Conservation (phyloP, 2,329 filamentous ascomycete species). For the Nemania bipapillata region DNA sequence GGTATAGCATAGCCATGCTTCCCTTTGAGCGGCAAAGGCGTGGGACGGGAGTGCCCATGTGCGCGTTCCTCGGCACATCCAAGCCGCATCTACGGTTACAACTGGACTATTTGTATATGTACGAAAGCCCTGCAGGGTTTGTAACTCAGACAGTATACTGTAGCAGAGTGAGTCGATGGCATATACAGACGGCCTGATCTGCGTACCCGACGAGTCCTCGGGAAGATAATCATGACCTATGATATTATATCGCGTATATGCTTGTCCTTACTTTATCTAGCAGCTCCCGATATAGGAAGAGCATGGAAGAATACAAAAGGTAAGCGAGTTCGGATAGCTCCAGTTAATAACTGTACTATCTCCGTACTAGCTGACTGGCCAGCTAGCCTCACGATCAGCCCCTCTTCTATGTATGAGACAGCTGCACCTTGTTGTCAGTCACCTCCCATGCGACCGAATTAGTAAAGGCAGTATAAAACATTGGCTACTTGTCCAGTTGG, state of each 20-base stretch:
- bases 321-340: conserved; percentile 3
- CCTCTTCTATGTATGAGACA: conserved; percentile 37
- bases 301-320: background rate
- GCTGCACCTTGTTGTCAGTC: conserved; percentile 28
- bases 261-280: background rate
- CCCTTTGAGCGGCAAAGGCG: conserved; percentile 15
- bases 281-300: background rate
- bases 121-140: conserved; percentile 11
- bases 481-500: background rate
- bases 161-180: conserved; percentile 5
- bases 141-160: conserved; percentile 23
- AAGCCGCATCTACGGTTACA: conserved; percentile 26
- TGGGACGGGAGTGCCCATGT: conserved; percentile 33
- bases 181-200: conserved; percentile 3
- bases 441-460: background rate
- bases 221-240: conserved; percentile 9
- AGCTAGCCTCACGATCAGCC: conserved; percentile 46
- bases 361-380: conserved; percentile 45
- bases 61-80: conserved; percentile 23
- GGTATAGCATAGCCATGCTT: conserved; percentile 15
- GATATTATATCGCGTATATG: conserved; percentile 6
- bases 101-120: conserved; percentile 16
- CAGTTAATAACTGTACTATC: conserved; percentile 15
- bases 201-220: background rate
- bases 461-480: background rate